Evolutionary conservation across 2,329 filamentous ascomycete genomes (phyloP).

Genomic region (Penicillium sp.): DNA sequence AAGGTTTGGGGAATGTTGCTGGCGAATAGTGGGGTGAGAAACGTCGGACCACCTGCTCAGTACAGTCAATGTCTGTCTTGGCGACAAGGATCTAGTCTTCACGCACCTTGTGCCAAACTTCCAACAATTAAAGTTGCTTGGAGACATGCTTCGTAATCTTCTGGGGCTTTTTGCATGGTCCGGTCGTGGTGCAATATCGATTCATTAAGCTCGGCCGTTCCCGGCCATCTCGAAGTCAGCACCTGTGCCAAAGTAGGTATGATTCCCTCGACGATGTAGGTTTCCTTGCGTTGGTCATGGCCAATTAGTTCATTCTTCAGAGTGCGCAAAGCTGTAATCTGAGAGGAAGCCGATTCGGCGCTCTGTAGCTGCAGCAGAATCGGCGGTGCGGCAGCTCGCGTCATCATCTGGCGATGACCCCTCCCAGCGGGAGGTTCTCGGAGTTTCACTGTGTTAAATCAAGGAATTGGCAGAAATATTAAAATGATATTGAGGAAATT

Average conservation of each 20-base stretch:
- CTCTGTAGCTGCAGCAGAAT: slow-evolving; percentile 58
- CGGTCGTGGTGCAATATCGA: slow-evolving; percentile 21
- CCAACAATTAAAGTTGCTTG: slow-evolving; percentile 82
- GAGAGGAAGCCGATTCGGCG: slow-evolving; percentile 45
- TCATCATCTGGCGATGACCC: slow-evolving; percentile 49
- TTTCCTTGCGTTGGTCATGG: slow-evolving; percentile 80
- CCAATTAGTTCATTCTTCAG: slow-evolving; percentile 90
- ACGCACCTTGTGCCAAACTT: slow-evolving; percentile 75
- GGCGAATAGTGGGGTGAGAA: slow-evolving; percentile 70
- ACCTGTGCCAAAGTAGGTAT: slow-evolving; percentile 52
- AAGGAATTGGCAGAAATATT: not conserved
- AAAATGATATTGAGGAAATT: too few relatives aligned
- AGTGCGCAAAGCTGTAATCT: slow-evolving; percentile 59
- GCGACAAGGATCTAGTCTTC: not conserved
- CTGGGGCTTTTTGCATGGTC: slow-evolving; percentile 45
- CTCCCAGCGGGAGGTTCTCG: slow-evolving; percentile 24
- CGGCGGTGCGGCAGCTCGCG: slow-evolving; percentile 51
- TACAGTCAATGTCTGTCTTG: slow-evolving; percentile 12
- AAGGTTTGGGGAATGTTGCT: slow-evolving; percentile 67
- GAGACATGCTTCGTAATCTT: slow-evolving; percentile 66
- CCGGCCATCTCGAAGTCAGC: slow-evolving; percentile 46
- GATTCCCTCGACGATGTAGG: slow-evolving; percentile 68
- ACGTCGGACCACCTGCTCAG: slow-evolving; percentile 69
- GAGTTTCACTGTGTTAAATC: not conserved
- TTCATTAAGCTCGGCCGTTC: slow-evolving; percentile 32